phyloP scores from a whole-genome alignment of 2,329 filamentous ascomycete species.

The Phoma sp. region DNA sequence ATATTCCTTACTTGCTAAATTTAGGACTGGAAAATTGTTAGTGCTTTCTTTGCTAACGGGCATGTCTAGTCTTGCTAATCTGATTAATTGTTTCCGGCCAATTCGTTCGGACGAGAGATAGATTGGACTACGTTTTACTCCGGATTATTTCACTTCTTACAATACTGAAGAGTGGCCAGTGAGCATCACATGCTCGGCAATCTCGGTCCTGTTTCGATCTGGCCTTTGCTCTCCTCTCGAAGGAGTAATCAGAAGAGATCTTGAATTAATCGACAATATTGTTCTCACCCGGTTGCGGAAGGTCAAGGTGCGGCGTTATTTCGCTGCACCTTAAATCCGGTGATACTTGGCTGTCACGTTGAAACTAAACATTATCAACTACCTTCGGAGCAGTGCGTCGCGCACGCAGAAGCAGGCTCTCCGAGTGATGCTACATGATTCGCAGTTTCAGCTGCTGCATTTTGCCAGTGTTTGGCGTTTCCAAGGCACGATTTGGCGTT shows the following conservation, averaged over 20 bases:
- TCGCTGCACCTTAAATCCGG: conserved; percentile 7
- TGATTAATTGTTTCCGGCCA: too few relatives aligned
- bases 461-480: conserved; percentile 3
- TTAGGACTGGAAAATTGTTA: too few relatives aligned
- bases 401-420: neutral
- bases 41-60: too few relatives aligned
- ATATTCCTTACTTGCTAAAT: too few relatives aligned
- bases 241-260: neutral
- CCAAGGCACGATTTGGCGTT: conserved; percentile 6
- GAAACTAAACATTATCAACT: neutral
- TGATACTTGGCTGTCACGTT: conserved; percentile 8
- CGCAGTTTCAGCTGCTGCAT: neutral
- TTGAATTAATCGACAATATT: conserved; percentile 6
- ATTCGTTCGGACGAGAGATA: too few relatives aligned
- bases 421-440: neutral
- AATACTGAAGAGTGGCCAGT: neutral
- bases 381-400: neutral
- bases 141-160: neutral
- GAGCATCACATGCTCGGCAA: neutral
- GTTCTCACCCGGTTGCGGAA: conserved; percentile 1
- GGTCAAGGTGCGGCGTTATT: conserved; percentile 7
- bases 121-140: neutral
- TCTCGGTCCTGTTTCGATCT: conserved; percentile 6
- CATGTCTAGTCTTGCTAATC: too few relatives aligned
- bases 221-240: neutral